Percentiles rank a stretch among this genome's conserved stretches.
Conservation (phyloP, 768 basidiomycete species). For the Suillus decipiens region DNA sequence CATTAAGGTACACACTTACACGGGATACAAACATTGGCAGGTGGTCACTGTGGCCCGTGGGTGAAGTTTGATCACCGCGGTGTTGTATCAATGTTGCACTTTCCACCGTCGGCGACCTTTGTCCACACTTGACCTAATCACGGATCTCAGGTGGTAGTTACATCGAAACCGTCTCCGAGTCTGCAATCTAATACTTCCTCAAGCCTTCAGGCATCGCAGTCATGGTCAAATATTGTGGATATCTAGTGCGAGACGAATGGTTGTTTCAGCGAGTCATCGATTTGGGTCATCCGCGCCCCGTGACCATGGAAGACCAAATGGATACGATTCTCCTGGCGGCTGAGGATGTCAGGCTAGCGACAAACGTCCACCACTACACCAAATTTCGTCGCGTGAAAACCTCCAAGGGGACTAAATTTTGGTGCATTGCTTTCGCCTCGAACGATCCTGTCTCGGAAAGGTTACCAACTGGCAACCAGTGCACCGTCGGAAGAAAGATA, state of each 20-base stretch:
- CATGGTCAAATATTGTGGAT: not conserved
- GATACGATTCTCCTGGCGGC: not conserved
- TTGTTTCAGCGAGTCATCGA: not conserved
- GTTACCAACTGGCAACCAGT: not conserved
- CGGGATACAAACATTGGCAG: not conserved
- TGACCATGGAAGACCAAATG: not conserved
- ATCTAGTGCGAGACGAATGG: not conserved
- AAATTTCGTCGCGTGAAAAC: not conserved
- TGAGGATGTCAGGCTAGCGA: not conserved
- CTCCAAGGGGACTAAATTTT: not conserved
- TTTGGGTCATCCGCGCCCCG: not conserved
- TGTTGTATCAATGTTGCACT: not conserved
- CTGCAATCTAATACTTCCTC: not conserved
- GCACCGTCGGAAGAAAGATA: not conserved
- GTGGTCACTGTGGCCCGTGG: too few species aligned
- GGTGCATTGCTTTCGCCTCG: not conserved
- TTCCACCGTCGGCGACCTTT: not conserved
- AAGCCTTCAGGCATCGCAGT: not conserved
- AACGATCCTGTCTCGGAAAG: not conserved
- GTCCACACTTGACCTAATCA: not conserved
- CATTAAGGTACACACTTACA: not conserved
- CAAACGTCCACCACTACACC: not conserved
- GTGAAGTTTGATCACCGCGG: too few species aligned
- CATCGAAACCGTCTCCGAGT: not conserved
- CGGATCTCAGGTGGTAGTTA: not conserved